phyloP scores from a whole-genome alignment of 2,329 filamentous ascomycete genomes.

The Colletotrichum lentis region DNA sequence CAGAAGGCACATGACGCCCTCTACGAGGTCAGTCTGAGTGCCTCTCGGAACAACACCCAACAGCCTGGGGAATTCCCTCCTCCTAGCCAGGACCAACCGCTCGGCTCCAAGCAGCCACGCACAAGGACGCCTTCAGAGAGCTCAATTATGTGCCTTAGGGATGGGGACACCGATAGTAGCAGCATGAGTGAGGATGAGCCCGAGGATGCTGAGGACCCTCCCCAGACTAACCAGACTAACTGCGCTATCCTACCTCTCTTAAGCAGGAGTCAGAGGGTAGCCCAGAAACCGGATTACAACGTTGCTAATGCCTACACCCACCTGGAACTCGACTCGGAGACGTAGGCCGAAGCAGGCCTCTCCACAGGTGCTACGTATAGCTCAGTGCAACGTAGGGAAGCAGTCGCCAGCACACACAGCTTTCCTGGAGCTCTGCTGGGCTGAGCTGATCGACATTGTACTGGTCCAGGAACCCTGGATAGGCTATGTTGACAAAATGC shows the following conservation, averaged over 20 bases:
- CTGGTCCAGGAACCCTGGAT: slow-evolving; percentile 9
- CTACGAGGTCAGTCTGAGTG: background rate
- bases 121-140: background rate
- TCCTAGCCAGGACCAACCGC: background rate
- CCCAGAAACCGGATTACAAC: slow-evolving; percentile 12
- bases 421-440: slow-evolving; percentile 12
- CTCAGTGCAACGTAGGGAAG: slow-evolving; percentile 15
- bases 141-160: background rate
- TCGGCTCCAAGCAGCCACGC: background rate
- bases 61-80: background rate
- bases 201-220: background rate
- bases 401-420: background rate
- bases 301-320: slow-evolving; percentile 11
- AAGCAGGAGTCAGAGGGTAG: slow-evolving; percentile 3
- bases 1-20: background rate
- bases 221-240: background rate
- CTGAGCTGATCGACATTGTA: background rate
- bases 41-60: background rate
- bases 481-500: slow-evolving; percentile 15
- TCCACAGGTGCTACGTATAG: background rate
- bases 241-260: background rate
- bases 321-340: slow-evolving; percentile 3
- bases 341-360: background rate
- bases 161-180: background rate
- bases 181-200: background rate